Base-by-base conservation (phyloP, 2,329 filamentous ascomycete genomes). In the Alternaria angustiovoidea region DNA sequence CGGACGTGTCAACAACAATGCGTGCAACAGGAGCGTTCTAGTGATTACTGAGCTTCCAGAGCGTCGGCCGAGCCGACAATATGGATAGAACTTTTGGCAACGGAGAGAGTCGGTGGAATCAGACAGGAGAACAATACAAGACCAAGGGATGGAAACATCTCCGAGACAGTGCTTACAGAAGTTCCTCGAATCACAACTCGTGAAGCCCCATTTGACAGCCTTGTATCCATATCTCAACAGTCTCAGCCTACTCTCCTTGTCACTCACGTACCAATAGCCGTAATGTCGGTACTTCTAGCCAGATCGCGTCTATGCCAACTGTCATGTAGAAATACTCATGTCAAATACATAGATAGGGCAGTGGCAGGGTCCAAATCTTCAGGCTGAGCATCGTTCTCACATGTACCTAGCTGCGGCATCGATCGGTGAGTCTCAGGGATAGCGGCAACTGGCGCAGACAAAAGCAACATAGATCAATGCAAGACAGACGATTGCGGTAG, bases 381-480 rank as follows among this genome's bases (percentile, higher is more conserved):
- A 55, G 51, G 36, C 57, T 57, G 30, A 51, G 49, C 34, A 44
- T 8, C 28, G 24, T 36, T 51, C 7, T 18, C 20, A 32, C 32
- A 34, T 26, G 46, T 20, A 38, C 36, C 16, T 38, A 41, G 55
- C 51, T 30, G 43, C 34, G 28, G 20, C 51, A n/a, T 38, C 22
- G 12, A 38, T 47, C 39, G 43, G 56, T 54, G 43, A 30, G 18
- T 24, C 32, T 41, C 53, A 60, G 53, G 57, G 57, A 51, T 57
- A 47, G 53, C 32, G 57, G 20, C 28, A 16, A n/a, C 22, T 30
- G 34, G 53, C 34, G 34, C 20, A 39, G 20, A 26, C 28, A 60
- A 63, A 62, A 63, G 49, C 47, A 59, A 60, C 44, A n/a, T 16
- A 7, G 46, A 38, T 30, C 20, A 57, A 57, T 60, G 53, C 53